A percentile compares a stretch with the other conserved stretches of the same genome.
Conservation (phyloP, 352 stramenopile genomes). For the Thraustochytrium sp. region DNA sequence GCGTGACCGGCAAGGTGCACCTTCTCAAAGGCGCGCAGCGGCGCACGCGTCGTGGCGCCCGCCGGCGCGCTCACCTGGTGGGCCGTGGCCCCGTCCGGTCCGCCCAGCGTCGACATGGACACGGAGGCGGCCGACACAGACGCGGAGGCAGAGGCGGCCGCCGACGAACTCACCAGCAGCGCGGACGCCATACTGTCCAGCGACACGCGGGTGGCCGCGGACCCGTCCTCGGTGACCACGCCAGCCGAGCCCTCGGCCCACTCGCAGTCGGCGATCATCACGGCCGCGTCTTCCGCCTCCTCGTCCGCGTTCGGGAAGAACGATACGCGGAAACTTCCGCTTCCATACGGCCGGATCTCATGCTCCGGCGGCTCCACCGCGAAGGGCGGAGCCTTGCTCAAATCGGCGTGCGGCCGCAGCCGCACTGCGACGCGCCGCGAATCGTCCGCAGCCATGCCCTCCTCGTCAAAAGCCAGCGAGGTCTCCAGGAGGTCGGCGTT, state of each 20-base stretch:
- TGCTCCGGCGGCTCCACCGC: not conserved
- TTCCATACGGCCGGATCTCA: not conserved
- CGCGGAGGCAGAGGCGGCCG: not conserved
- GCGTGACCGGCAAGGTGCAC: not conserved
- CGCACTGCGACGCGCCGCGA: not conserved
- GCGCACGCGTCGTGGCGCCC: not conserved
- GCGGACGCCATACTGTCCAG: not conserved
- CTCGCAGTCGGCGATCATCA: not conserved
- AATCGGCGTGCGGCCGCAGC: not conserved
- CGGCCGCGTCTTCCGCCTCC: not conserved
- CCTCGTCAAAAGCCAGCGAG: not conserved
- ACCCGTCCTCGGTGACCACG: not conserved
- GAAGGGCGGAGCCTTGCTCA: slow-evolving; percentile 30
- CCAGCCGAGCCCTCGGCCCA: not conserved
- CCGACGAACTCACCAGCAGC: not conserved
- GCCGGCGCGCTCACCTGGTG: not conserved
- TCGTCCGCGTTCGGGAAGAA: not conserved
- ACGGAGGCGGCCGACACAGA: too few relatives aligned
- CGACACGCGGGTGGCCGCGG: not conserved
- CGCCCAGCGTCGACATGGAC: too few relatives aligned
- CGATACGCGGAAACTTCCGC: not conserved
- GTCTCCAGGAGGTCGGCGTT: slow-evolving; percentile 20
- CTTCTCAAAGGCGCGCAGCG: not conserved
- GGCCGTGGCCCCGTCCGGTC: too few relatives aligned
- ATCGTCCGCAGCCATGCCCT: not conserved